Evolutionary conservation across 176 grass and related monocot species (phyloP).

Genomic region (Alloteropsis semialata): DNA sequence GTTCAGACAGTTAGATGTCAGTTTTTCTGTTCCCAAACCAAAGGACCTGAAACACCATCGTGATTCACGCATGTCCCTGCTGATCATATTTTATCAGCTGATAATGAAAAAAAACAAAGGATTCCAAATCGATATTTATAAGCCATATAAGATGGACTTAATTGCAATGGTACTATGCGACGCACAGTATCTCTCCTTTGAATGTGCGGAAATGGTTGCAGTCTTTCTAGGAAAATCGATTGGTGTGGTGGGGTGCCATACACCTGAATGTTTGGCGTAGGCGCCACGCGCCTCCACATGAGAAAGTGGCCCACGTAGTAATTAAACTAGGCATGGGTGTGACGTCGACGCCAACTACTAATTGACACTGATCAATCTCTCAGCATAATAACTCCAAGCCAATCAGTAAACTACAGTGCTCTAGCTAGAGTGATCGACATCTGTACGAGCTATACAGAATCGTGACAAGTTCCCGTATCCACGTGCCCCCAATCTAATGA

Average conservation of each 20-base stretch:
- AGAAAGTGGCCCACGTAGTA: conserved; percentile 23
- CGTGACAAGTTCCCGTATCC: not conserved
- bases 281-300: no score
- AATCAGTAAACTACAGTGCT: not conserved
- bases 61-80: not conserved
- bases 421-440: not conserved
- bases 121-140: not conserved
- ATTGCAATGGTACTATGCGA: no score
- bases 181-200: no score
- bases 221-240: no score
- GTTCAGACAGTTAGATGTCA: not conserved
- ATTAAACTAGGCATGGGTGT: no score
- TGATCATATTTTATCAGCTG: not conserved
- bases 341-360: no score
- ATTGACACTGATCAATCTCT: no score
- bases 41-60: not conserved
- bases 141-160: not conserved
- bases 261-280: not conserved
- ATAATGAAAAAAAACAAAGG: not conserved
- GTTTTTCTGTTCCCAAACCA: not conserved
- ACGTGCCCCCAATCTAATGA: not conserved
- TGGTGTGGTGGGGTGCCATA: no score
- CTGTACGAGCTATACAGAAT: not conserved
- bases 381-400: not conserved
- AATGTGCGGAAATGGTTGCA: no score